Evolutionary conservation across 2,329 filamentous ascomycete species (phyloP).

Genomic region (Beauveria bassiana): DNA sequence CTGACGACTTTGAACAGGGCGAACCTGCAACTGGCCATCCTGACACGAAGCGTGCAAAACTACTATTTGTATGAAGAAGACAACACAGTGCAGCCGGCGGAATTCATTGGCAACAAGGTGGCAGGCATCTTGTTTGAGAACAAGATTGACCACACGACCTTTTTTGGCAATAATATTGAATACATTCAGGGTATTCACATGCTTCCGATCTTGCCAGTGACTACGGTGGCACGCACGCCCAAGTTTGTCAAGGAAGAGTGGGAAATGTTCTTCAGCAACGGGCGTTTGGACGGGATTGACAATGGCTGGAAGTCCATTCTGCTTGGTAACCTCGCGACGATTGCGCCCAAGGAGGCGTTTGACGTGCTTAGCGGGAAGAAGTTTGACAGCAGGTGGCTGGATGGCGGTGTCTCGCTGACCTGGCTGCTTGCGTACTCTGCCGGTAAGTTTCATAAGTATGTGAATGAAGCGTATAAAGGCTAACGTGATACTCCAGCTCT

Average conservation of each 20-base stretch:
- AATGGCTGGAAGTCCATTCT: slow-evolving; percentile 84
- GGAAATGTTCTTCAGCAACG: slow-evolving; percentile 66
- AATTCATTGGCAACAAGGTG: slow-evolving; percentile 76
- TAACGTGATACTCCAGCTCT: slow-evolving; percentile 1
- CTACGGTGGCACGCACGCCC: slow-evolving; percentile 56
- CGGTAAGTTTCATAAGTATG: slow-evolving; percentile 42
- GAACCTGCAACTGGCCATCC: slow-evolving; percentile 76
- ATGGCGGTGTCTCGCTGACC: slow-evolving; percentile 74
- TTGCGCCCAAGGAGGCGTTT: slow-evolving; percentile 64
- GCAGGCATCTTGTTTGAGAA: slow-evolving; percentile 79
- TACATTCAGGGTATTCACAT: slow-evolving; percentile 76
- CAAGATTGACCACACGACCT: slow-evolving; percentile 89
- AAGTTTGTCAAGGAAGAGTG: slow-evolving; percentile 78
- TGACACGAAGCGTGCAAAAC: slow-evolving; percentile 61
- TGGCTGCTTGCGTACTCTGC: slow-evolving; percentile 80
- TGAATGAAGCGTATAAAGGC: not conserved
- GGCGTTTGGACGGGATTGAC: slow-evolving; percentile 53
- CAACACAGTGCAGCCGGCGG: slow-evolving; percentile 62
- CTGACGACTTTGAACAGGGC: slow-evolving; percentile 36
- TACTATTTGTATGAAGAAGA: slow-evolving; percentile 74
- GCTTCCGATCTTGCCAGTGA: slow-evolving; percentile 65
- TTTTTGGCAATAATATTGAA: slow-evolving; percentile 68
- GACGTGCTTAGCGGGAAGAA: slow-evolving; percentile 61
- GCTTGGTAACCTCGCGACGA: slow-evolving; percentile 71
- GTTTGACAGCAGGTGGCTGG: slow-evolving; percentile 63